These are phyloP conservation scores for Gnomoniopsis sp. DNA, from an alignment of 2,329 filamentous ascomycete genomes.

Conservation along the genomic window DNA sequence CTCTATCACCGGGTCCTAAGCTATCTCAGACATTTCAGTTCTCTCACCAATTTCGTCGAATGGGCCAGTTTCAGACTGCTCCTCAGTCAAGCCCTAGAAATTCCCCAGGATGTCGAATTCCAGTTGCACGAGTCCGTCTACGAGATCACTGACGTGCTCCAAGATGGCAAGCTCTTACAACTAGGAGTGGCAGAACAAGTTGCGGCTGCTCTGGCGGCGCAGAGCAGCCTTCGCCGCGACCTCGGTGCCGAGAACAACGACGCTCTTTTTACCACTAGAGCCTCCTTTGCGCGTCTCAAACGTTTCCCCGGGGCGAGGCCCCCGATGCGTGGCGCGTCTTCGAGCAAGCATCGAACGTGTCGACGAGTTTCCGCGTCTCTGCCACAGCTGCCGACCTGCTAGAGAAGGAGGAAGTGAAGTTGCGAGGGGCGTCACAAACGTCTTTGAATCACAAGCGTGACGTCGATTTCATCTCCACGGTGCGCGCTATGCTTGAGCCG, in stretches of 20 bases:
- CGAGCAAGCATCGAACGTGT: background rate
- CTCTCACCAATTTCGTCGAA: background rate
- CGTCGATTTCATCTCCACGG: background rate
- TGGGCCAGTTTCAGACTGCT: background rate
- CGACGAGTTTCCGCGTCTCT: background rate
- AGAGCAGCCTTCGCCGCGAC: background rate
- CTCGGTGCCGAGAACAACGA: background rate
- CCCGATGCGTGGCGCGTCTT: background rate
- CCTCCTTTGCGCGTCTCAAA: background rate
- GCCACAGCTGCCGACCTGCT: background rate
- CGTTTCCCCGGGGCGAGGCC: background rate
- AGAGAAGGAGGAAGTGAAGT: background rate
- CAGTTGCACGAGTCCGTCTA: background rate
- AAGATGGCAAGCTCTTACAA: background rate
- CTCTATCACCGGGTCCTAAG: constrained; percentile 8
- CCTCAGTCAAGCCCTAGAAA: background rate
- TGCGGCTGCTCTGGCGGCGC: background rate
- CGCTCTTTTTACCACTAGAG: background rate
- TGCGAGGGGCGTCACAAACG: background rate
- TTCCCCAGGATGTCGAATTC: background rate
- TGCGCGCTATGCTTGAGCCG: background rate
- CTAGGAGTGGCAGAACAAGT: background rate
- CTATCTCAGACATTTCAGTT: background rate
- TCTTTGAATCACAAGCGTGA: background rate
- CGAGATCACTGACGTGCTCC: background rate